A percentile compares a stretch with the other conserved stretches of the same genome.
Conservation (phyloP, 192 early-diverging fungal genomes). For the Mortierella antarctica region DNA sequence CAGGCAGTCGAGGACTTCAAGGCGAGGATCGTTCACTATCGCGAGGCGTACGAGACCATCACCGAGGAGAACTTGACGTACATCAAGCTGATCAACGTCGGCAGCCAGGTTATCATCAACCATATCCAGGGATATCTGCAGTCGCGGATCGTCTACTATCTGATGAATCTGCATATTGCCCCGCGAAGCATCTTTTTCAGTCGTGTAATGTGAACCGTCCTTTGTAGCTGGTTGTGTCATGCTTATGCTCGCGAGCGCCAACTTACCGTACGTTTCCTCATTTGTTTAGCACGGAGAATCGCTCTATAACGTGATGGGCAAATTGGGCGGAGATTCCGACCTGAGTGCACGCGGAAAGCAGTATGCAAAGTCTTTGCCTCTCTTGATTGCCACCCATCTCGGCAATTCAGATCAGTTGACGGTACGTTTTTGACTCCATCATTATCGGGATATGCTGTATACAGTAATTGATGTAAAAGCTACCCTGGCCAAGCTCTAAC, state of each 20-base stretch:
- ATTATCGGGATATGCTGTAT: too few relatives aligned
- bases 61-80: conserved; percentile 80
- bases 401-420: conserved; percentile 78
- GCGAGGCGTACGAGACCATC: conserved; percentile 90
- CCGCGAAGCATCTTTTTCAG: conserved; percentile 94
- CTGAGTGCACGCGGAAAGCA: conserved; percentile 86
- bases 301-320: conserved; percentile 91
- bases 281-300: conserved; percentile 86
- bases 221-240: neutral
- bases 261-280: neutral
- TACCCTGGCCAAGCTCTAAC: neutral
- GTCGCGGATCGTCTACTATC: conserved; percentile 96
- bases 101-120: conserved; percentile 91
- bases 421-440: conserved; percentile 30
- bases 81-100: conserved; percentile 96
- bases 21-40: conserved; percentile 93
- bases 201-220: conserved; percentile 56
- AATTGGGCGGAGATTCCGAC: conserved; percentile 95
- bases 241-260: neutral
- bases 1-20: conserved; percentile 92
- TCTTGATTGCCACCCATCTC: conserved; percentile 79
- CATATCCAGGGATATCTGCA: conserved; percentile 96
- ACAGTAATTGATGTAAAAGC: neutral
- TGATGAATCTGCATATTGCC: conserved; percentile 99
- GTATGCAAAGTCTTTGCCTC: conserved; percentile 89